Conservation (phyloP, 139 green algal species). For the Trebouxia sp. region DNA sequence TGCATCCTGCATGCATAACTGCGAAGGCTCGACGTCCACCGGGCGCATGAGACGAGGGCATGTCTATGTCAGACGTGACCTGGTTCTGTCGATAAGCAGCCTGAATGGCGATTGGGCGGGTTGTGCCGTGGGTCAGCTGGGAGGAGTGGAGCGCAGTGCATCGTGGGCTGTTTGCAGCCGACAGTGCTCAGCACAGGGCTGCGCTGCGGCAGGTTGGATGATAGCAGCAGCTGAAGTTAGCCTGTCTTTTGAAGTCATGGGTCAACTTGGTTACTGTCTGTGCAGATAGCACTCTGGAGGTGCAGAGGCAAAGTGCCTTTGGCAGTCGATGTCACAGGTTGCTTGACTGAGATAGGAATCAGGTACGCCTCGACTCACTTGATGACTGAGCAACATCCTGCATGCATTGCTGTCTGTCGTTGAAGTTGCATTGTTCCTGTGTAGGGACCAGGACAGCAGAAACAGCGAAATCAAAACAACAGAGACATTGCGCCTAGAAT, state of each 20-base stretch:
- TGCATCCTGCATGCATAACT: no score
- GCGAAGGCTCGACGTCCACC: no score
- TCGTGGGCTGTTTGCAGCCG: constrained; percentile 43
- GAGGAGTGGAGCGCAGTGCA: constrained; percentile 67
- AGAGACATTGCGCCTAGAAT: constrained; percentile 53
- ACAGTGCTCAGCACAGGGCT: not conserved
- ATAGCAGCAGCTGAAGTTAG: not conserved
- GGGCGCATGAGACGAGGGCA: no score
- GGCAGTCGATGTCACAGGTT: constrained; percentile 66
- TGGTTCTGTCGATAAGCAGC: no score
- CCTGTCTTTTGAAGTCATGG: not conserved
- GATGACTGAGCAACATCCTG: not conserved
- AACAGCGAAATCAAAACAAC: not conserved
- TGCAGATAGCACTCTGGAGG: constrained; percentile 66
- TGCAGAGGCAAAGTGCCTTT: constrained; percentile 65
- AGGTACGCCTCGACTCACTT: constrained; percentile 8
- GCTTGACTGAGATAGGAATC: constrained; percentile 53
- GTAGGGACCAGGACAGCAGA: not conserved
- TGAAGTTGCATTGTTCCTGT: not conserved
- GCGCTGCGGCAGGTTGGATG: constrained; percentile 28
- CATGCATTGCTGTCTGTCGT: no score
- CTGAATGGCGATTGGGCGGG: constrained; percentile 41
- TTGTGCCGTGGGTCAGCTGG: constrained; percentile 74
- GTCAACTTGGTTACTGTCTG: not conserved
- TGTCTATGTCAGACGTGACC: no score